Evolutionary conservation across 495 filamentous ascomycete genomes (phyloP), one percentile per base, ranked within the genome.

Genomic region (Neurospora tetraspora): DNA sequence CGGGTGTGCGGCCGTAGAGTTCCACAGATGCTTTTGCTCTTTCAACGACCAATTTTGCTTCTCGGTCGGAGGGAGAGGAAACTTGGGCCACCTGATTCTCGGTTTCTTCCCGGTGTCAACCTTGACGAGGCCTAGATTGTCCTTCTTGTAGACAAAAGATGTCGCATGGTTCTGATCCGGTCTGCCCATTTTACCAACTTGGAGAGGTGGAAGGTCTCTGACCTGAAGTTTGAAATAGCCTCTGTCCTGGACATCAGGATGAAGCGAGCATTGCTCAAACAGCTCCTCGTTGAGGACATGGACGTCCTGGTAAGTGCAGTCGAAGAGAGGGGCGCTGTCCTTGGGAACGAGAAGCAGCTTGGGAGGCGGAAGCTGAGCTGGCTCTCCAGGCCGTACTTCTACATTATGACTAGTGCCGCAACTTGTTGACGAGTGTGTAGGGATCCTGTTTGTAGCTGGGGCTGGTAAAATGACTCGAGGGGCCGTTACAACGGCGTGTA

Each of bases 161-260:
- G 74, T 77, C 4, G 77, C 79, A 70, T 80, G 79, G 42, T 77
- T 73, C 39, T 73, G 76, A 70, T 71, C 74, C 5, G 78, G 79
- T n/a, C 71, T 73, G 18, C 45, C 71, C 31, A 79, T 72, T 43
- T 74, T 74, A 8, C 72, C 70, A 8, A 79, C 75, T 18, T 61
- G 38, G 69, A 80, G 72, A 27, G 72, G 71, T 0, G 79, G 79
- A 5, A 80, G 72, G 34, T 73, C 72, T 14, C 70, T 69, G 42
- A 80, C 78, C 34, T 80, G 76, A 38, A 80, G 70, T 59, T 80
- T 80, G 75, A 80, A 79, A 39, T 80, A 80, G 39, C 79, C 79
- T 20, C 73, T 36, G n/a, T 78, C 74, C 5, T 39, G 73, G 11
- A 79, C 78, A 6, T 68, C 53, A 7, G 78, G 78, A 69, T 80